phyloP scores from a whole-genome alignment of 331 rosid genomes.

The Cydonia oblonga region DNA sequence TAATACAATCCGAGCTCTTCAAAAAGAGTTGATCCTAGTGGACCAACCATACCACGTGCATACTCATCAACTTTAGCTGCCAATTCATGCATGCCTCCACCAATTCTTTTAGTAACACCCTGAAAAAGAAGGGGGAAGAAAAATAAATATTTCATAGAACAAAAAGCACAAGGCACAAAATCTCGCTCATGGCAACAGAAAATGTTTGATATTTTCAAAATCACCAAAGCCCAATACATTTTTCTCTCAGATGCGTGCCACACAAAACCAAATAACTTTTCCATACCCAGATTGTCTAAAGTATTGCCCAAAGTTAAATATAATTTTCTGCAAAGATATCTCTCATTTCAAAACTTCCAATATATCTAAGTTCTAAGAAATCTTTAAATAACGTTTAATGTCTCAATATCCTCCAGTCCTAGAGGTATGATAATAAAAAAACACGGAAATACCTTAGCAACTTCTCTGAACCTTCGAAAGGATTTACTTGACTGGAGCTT shows the following conservation, averaged over 20 bases:
- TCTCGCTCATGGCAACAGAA: not conserved
- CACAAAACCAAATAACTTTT: not conserved
- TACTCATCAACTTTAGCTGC: slow-evolving; percentile 97
- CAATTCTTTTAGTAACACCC: slow-evolving; percentile 87
- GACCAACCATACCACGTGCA: slow-evolving; percentile 97
- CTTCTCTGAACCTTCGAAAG: slow-evolving; percentile 83
- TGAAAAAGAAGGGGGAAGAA: slow-evolving; percentile 12
- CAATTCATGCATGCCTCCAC: slow-evolving; percentile 77
- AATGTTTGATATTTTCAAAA: not conserved
- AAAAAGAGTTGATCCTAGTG: slow-evolving; percentile 79
- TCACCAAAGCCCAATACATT: not conserved
- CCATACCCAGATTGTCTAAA: not conserved
- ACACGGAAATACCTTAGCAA: slow-evolving; percentile 58
- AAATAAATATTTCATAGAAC: slow-evolving; percentile 1
- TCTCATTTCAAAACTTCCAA: not conserved
- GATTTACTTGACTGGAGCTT: slow-evolving; percentile 87
- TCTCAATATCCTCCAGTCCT: not conserved
- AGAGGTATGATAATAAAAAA: not conserved
- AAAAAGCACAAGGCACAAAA: not conserved
- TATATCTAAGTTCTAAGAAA: not conserved
- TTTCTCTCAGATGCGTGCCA: not conserved
- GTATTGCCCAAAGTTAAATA: not conserved
- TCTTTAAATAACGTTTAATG: not conserved
- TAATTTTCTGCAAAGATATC: not conserved
- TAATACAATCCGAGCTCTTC: slow-evolving; percentile 95